These are phyloP conservation scores for Asterophora lycoperdoides DNA, from an alignment of 768 basidiomycete genomes.

Conservation along the genomic window DNA sequence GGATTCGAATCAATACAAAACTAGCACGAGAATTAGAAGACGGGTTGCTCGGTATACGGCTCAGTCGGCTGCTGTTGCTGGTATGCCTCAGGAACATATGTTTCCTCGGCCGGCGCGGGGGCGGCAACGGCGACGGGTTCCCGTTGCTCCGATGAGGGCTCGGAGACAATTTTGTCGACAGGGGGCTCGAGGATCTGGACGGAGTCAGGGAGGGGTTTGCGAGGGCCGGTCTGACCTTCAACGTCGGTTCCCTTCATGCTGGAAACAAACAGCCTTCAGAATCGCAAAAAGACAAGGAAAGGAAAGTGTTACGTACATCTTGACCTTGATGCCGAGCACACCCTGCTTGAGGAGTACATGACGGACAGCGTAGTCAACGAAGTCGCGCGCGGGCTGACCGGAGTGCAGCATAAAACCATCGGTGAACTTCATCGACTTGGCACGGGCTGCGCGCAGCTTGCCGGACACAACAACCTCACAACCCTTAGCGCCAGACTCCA, in stretches of 20 bases:
- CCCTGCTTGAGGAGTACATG: slow-evolving; percentile 98
- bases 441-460: slow-evolving; percentile 98
- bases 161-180: slow-evolving; percentile 83
- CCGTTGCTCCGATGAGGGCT: slow-evolving; percentile 87
- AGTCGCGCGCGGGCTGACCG: slow-evolving; percentile 95
- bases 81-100: slow-evolving; percentile 36
- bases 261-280: slow-evolving; percentile 2
- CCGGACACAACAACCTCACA: slow-evolving; percentile 99
- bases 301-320: slow-evolving; percentile 60
- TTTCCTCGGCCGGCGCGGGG: slow-evolving; percentile 50
- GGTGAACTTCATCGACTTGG: slow-evolving; percentile 99
- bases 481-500: slow-evolving; percentile 99
- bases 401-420: slow-evolving; percentile 99
- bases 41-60: slow-evolving; percentile 42
- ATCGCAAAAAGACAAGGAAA: slow-evolving; percentile 3
- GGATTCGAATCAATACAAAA: slow-evolving; percentile 1
- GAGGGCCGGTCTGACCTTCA: slow-evolving; percentile 83
- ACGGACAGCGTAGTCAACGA: slow-evolving; percentile 95
- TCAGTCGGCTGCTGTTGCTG: slow-evolving; percentile 33
- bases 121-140: slow-evolving; percentile 58
- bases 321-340: slow-evolving; percentile 99
- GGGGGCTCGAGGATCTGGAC: slow-evolving; percentile 89
- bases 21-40: slow-evolving; percentile 47
- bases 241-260: slow-evolving; percentile 98
- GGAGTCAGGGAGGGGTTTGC: slow-evolving; percentile 92